Percentiles rank a stretch among this genome's conserved stretches.
These are phyloP conservation scores for Paracamarosporium sp. DNA, from an alignment of 2,329 filamentous ascomycete species.

Conservation along the genomic window DNA sequence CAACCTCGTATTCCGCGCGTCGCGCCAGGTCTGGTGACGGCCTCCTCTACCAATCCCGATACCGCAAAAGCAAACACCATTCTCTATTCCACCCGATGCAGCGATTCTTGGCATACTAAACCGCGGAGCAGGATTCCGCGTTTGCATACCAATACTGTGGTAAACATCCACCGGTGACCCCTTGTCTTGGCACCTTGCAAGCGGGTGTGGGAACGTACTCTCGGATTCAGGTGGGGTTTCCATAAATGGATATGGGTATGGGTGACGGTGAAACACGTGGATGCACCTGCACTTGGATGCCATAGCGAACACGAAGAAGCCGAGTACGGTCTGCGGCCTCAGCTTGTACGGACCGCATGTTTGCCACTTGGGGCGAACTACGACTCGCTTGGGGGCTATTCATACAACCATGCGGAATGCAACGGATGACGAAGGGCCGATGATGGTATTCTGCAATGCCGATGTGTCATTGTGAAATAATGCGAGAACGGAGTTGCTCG, in stretches of 20 bases:
- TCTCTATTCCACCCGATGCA: neutral
- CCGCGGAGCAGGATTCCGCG: constrained; percentile 10
- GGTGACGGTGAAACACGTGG: constrained; percentile 1
- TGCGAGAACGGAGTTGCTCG: neutral
- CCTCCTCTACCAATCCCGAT: neutral
- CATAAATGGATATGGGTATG: neutral
- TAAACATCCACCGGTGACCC: neutral
- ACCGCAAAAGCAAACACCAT: neutral
- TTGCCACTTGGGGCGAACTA: neutral
- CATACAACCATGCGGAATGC: neutral
- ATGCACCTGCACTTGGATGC: neutral
- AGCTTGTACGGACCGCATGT: constrained; percentile 1
- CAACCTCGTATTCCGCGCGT: constrained; percentile 7
- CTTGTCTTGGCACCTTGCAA: neutral
- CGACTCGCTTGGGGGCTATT: neutral
- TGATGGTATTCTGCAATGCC: neutral
- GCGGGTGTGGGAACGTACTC: neutral
- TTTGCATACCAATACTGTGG: constrained; percentile 10
- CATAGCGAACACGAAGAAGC: constrained; percentile 1
- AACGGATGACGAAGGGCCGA: neutral
- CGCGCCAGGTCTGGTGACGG: neutral
- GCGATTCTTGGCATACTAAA: constrained; percentile 10
- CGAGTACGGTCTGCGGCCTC: constrained; percentile 3
- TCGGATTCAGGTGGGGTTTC: neutral
- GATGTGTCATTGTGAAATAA: neutral